These are phyloP conservation scores for Globisporangium sylvaticum DNA, from an alignment of 352 stramenopile species.

Conservation along the genomic window DNA sequence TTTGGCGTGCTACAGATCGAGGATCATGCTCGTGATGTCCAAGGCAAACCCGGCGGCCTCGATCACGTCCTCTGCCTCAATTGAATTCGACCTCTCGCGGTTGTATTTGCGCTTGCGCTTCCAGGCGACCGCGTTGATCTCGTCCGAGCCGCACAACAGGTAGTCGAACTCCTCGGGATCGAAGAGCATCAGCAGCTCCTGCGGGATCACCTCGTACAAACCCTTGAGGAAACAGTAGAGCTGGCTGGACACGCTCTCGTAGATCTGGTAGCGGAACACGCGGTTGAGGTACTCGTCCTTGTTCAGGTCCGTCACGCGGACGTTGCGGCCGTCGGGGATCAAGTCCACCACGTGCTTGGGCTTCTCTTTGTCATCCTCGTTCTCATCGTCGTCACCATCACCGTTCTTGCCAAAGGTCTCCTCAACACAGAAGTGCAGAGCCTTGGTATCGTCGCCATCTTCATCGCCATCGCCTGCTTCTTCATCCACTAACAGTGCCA, in stretches of 20 bases:
- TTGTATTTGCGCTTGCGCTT: neutral
- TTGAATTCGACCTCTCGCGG: too few species aligned
- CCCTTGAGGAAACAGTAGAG: slow-evolving; percentile 83
- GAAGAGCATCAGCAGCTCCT: slow-evolving; percentile 90
- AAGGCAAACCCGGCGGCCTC: too few species aligned
- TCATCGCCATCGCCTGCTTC: neutral
- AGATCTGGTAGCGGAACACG: slow-evolving; percentile 27
- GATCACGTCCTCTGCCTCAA: too few species aligned
- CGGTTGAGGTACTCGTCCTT: neutral
- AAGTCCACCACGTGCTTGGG: neutral
- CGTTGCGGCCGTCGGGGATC: neutral
- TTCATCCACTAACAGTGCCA: neutral
- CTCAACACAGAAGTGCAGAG: neutral
- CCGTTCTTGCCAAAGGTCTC: neutral
- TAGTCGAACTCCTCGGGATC: slow-evolving; percentile 85
- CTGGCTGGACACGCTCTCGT: slow-evolving; percentile 84
- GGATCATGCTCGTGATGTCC: too few species aligned
- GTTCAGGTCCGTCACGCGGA: neutral
- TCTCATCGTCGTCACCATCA: too few species aligned
- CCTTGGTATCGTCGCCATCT: neutral
- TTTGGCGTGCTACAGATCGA: too few species aligned
- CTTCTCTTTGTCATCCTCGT: neutral
- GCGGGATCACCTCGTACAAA: slow-evolving; percentile 93
- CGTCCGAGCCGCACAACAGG: slow-evolving; percentile 90
- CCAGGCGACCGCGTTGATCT: slow-evolving; percentile 5